Evolutionary conservation across 1,284 basidiomycete species (phyloP).

Genomic region (Ganoderma lingzhi): DNA sequence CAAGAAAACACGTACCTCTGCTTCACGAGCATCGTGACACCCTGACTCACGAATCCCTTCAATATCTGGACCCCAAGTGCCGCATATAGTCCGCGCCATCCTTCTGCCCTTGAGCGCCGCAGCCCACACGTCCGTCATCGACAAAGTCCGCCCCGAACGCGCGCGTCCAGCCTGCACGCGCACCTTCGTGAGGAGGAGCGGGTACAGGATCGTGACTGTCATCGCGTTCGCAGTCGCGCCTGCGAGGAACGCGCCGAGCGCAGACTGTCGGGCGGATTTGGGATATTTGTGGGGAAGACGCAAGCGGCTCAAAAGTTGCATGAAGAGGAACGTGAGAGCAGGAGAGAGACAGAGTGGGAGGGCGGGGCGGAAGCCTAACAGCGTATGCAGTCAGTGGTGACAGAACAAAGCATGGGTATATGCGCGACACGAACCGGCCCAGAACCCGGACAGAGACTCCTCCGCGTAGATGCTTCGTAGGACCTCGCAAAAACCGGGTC

Average conservation of each 20-base stretch:
- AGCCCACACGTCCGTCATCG: constrained; percentile 37
- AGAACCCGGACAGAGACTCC: constrained; percentile 59
- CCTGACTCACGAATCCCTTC: constrained; percentile 64
- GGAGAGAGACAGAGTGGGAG: constrained; percentile 61
- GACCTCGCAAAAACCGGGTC: constrained; percentile 34
- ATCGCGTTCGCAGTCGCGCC: constrained; percentile 55
- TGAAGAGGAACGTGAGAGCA: constrained; percentile 60
- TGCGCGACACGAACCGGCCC: constrained; percentile 51
- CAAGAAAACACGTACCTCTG: constrained; percentile 47
- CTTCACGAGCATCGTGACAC: constrained; percentile 64
- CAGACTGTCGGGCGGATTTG: constrained; percentile 17
- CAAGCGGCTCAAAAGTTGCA: constrained; percentile 57
- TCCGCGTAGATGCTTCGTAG: constrained; percentile 54
- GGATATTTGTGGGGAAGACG: constrained; percentile 15
- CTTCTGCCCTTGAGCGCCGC: constrained; percentile 36
- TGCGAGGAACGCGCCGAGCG: constrained; percentile 57
- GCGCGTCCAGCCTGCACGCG: constrained; percentile 51
- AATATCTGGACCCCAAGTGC: constrained; percentile 60
- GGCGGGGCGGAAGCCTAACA: constrained; percentile 57
- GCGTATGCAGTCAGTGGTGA: not conserved
- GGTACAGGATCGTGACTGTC: constrained; percentile 57
- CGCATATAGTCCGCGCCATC: constrained; percentile 56
- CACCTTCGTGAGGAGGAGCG: constrained; percentile 65
- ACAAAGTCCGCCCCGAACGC: constrained; percentile 24
- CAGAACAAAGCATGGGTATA: not conserved